Evolutionary conservation across 345 rosid genomes (phyloP).

Genomic region (Capsella bursapastoris): DNA sequence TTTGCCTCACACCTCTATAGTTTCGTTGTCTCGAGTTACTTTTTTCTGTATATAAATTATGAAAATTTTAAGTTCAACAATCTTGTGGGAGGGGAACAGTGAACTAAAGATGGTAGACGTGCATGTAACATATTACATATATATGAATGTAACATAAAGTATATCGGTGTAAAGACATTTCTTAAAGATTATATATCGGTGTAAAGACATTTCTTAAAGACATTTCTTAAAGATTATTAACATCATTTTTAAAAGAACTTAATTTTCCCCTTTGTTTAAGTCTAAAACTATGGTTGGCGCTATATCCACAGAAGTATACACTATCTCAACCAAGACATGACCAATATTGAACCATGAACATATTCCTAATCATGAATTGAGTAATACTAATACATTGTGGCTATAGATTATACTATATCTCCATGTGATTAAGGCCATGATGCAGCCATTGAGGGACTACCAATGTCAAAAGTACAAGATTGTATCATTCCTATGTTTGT

Average conservation of each 20-base stretch:
- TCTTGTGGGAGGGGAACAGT: neutral
- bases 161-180: neutral
- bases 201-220: neutral
- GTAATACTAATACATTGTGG: neutral
- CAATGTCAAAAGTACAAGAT: neutral
- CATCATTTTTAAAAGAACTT: neutral
- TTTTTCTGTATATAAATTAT: slow-evolving; percentile 10
- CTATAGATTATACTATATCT: neutral
- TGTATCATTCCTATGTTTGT: neutral
- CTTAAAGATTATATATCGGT: no score
- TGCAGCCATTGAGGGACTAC: no score
- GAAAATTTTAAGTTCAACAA: neutral
- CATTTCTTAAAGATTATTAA: no score
- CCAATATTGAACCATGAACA: neutral
- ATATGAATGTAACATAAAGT: slow-evolving; percentile 2
- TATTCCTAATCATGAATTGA: slow-evolving; percentile 7
- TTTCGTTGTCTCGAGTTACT: slow-evolving; percentile 32
- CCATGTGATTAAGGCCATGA: slow-evolving; percentile 8
- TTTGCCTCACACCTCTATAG: slow-evolving; percentile 47
- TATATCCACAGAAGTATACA: neutral
- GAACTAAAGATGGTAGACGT: slow-evolving; percentile 4
- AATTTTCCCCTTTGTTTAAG: neutral
- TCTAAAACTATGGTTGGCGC: neutral
- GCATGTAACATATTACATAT: slow-evolving; percentile 1
- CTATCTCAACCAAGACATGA: slow-evolving; percentile 16